These are phyloP conservation scores for Candida sanyiensis DNA, from an alignment of 805 yeast genomes.

Conservation along the genomic window DNA sequence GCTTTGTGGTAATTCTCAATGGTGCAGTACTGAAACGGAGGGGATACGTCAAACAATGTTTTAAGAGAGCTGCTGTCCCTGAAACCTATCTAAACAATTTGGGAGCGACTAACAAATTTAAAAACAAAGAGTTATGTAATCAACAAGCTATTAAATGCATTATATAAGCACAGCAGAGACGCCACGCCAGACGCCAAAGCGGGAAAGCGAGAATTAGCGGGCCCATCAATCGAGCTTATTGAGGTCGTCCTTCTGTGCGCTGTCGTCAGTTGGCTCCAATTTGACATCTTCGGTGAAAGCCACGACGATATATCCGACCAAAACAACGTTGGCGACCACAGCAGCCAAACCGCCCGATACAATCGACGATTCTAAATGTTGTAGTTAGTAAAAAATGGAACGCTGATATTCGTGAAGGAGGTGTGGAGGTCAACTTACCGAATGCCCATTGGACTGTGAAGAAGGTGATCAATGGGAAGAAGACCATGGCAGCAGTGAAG, in stretches of 20 bases:
- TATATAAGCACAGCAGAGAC: neutral
- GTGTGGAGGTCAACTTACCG: conserved; percentile 14
- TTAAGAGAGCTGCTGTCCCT: no score
- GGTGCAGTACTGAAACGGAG: no score
- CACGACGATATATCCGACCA: conserved; percentile 65
- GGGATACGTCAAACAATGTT: no score
- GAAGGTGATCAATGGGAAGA: conserved; percentile 59
- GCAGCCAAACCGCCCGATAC: conserved; percentile 81
- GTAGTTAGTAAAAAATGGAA: conserved; percentile 11
- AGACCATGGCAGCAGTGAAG: conserved; percentile 73
- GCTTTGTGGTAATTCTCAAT: no score
- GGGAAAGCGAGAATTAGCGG: no score
- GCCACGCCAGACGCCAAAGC: neutral
- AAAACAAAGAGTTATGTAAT: conserved; percentile 1
- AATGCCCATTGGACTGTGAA: conserved; percentile 43
- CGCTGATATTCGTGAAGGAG: neutral
- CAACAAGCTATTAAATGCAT: neutral
- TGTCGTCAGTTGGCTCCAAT: conserved; percentile 19
- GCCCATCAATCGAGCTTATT: conserved; percentile 19
- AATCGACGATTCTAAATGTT: conserved; percentile 42
- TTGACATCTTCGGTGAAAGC: conserved; percentile 64
- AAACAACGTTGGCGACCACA: conserved; percentile 63
- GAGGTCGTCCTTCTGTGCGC: conserved; percentile 34
- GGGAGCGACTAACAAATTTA: no score
- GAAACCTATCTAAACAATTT: no score